Evolutionary conservation across 139 green algal species (phyloP).

Genomic region (Penium margaritaceum): DNA sequence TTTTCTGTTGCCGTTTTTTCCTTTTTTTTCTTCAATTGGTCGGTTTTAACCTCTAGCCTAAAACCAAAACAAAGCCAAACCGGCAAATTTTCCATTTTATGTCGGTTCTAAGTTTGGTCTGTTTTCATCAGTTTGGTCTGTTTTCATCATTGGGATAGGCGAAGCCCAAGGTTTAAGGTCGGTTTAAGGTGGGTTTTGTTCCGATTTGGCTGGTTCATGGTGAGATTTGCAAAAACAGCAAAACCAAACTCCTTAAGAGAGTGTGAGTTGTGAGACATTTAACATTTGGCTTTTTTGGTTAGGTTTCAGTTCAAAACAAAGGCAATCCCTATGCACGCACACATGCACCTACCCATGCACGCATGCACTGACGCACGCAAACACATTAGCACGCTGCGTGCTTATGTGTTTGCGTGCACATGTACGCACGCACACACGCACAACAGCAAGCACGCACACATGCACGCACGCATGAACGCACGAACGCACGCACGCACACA

Average conservation of each 20-base stretch:
- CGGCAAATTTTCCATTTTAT: background rate
- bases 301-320: no score
- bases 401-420: background rate
- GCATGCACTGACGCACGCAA: background rate
- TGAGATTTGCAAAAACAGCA: background rate
- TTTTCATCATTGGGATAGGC: background rate
- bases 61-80: background rate
- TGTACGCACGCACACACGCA: background rate
- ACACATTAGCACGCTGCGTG: background rate
- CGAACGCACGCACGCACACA: no score
- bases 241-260: background rate
- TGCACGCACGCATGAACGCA: no score
- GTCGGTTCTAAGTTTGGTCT: background rate
- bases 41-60: background rate
- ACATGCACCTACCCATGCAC: no score
- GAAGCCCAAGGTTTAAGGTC: background rate
- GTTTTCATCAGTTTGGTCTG: background rate
- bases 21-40: no score
- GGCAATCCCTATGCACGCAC: no score
- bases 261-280: background rate
- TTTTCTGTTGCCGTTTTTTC: no score
- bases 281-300: no score
- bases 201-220: background rate
- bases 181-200: background rate
- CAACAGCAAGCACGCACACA: background rate